Conservation (phyloP, 345 rosid genomes). For the Lagerstroemia speciosa region DNA sequence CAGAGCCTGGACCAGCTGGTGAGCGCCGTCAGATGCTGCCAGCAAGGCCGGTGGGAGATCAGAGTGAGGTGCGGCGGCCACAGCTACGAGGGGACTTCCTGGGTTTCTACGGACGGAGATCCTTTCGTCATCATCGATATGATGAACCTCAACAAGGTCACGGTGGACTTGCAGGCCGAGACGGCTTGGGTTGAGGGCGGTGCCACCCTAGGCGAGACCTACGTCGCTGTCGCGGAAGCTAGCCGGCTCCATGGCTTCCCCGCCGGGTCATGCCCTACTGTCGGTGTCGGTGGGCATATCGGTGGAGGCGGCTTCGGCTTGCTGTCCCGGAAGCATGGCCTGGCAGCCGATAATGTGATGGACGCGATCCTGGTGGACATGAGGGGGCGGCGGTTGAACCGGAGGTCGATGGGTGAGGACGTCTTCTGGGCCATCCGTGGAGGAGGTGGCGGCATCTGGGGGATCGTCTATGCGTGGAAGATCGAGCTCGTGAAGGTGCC, state of each 20-base stretch:
- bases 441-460: constrained; percentile 49
- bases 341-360: constrained; percentile 43
- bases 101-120: constrained; percentile 20
- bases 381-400: constrained; percentile 23
- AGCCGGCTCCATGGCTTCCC: constrained; percentile 37
- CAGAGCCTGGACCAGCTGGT: constrained; percentile 23
- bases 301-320: constrained; percentile 39
- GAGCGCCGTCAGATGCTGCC: constrained; percentile 24
- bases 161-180: constrained; percentile 19
- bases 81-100: constrained; percentile 50
- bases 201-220: constrained; percentile 46
- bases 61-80: constrained; percentile 54
- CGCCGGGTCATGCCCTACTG: constrained; percentile 48
- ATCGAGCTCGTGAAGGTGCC: constrained; percentile 33
- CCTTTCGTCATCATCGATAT: constrained; percentile 40
- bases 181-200: constrained; percentile 52
- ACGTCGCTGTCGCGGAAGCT: constrained; percentile 26
- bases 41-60: constrained; percentile 21
- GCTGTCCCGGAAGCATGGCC: constrained; percentile 40
- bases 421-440: constrained; percentile 63
- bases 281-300: constrained; percentile 43
- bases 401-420: constrained; percentile 46
- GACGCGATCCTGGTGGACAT: constrained; percentile 40
- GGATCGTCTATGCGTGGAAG: constrained; percentile 46
- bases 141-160: constrained; percentile 31